These are phyloP conservation scores for Mycena leptocephala DNA, from an alignment of 768 basidiomycete genomes.

Conservation along the genomic window DNA sequence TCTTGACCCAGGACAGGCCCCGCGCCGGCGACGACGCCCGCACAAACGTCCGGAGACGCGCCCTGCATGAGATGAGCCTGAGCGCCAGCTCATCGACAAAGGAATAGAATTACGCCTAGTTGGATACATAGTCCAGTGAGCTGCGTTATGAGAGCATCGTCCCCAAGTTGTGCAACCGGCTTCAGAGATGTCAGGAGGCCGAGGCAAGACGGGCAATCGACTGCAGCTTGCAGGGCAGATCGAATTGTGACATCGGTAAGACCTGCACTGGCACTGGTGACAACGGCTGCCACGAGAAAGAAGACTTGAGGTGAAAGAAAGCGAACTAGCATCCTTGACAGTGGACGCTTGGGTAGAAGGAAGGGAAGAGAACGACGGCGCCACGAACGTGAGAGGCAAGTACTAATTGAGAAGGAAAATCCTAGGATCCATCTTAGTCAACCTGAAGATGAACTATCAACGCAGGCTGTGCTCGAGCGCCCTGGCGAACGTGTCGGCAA, in stretches of 20 bases:
- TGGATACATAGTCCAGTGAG: constrained; percentile 16
- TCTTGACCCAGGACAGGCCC: constrained; percentile 58
- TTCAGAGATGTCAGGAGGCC: not conserved
- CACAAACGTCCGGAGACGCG: constrained; percentile 50
- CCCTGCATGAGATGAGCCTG: not conserved
- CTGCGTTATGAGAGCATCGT: constrained; percentile 23
- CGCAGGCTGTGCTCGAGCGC: not conserved
- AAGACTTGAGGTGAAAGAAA: not conserved
- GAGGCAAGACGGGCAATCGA: constrained; percentile 22
- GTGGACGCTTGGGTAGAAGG: not conserved
- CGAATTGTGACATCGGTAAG: constrained; percentile 3
- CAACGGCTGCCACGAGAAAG: not conserved
- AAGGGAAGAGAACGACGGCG: not conserved
- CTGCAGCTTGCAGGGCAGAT: constrained; percentile 1
- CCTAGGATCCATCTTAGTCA: not conserved
- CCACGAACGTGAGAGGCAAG: not conserved
- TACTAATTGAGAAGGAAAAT: not conserved
- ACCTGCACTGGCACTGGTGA: not conserved
- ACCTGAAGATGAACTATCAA: not conserved
- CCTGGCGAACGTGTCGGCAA: not conserved
- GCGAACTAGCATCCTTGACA: not conserved
- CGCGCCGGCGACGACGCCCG: constrained; percentile 48
- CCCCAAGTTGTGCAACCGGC: constrained; percentile 1
- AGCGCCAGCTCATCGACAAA: not conserved
- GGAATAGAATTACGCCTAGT: constrained; percentile 31